These are phyloP conservation scores for Puccinia hordei DNA, from an alignment of 1,284 basidiomycete species.

Conservation along the genomic window DNA sequence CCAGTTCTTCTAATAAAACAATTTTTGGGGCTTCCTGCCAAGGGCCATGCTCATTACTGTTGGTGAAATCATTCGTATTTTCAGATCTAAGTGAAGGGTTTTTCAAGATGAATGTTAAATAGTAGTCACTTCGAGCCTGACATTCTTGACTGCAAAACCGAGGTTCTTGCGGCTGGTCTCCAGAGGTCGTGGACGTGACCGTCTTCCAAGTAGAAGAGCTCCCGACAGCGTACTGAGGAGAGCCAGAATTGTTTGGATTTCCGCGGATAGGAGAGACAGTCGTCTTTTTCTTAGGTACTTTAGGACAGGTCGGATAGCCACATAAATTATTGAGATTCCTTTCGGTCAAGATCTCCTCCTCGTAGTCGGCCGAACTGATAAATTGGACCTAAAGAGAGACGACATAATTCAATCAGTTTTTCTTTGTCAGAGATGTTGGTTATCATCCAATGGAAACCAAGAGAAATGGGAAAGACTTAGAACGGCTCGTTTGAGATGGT, in stretches of 20 bases:
- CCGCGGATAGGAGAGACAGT: background rate
- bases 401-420: background rate
- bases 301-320: conserved; percentile 36
- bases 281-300: background rate
- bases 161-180: background rate
- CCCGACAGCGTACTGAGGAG: background rate
- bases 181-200: background rate
- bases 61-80: background rate
- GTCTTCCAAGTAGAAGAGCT: background rate
- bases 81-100: background rate
- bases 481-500: conserved; percentile 12
- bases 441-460: background rate
- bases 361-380: conserved; percentile 29
- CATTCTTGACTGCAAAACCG: conserved; percentile 39
- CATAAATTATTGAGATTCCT: conserved; percentile 33
- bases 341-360: conserved; percentile 37
- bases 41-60: no score
- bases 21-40: background rate
- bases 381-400: conserved; percentile 13
- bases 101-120: conserved; percentile 5
- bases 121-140: conserved; percentile 30
- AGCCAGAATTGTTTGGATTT: background rate
- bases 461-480: conserved; percentile 7
- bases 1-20: conserved; percentile 1
- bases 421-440: background rate